Conservation (phyloP, 306 rosid genomes). For the Pterocarpus santalinus region DNA sequence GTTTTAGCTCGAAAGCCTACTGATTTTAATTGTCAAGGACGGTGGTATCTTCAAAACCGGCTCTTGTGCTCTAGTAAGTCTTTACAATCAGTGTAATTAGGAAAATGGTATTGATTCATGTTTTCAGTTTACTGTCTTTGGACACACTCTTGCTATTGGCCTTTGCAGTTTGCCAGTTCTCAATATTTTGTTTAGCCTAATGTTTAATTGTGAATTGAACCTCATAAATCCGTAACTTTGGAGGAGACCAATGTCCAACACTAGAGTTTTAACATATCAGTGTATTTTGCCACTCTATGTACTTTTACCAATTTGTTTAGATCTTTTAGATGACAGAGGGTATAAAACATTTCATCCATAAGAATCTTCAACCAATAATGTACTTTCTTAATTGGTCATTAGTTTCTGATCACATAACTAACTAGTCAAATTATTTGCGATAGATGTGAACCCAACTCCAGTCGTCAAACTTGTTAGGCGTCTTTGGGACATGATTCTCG, state of each 20-base stretch:
- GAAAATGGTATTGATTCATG: neutral
- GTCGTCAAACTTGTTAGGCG: constrained; percentile 45
- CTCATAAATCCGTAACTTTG: neutral
- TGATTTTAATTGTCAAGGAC: neutral
- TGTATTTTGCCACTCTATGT: too few relatives aligned
- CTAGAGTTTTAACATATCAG: neutral
- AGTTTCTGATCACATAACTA: neutral
- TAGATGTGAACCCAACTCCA: constrained; percentile 29
- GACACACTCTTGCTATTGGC: neutral
- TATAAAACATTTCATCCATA: neutral
- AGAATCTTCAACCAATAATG: neutral
- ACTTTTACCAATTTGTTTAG: neutral
- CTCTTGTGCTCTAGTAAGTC: constrained; percentile 23
- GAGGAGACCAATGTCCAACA: neutral
- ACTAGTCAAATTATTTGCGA: constrained; percentile 1
- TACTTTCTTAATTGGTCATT: neutral
- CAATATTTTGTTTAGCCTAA: neutral
- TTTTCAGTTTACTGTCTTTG: neutral
- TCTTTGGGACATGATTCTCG: constrained; percentile 42
- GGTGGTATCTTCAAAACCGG: neutral
- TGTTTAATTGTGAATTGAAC: neutral
- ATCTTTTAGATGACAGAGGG: neutral
- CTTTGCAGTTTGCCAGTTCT: neutral
- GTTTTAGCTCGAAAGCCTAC: constrained; percentile 48
- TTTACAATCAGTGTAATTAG: neutral